Base-by-base conservation (phyloP, 257 asterid genomes). In the Salvia hispanica region DNA sequence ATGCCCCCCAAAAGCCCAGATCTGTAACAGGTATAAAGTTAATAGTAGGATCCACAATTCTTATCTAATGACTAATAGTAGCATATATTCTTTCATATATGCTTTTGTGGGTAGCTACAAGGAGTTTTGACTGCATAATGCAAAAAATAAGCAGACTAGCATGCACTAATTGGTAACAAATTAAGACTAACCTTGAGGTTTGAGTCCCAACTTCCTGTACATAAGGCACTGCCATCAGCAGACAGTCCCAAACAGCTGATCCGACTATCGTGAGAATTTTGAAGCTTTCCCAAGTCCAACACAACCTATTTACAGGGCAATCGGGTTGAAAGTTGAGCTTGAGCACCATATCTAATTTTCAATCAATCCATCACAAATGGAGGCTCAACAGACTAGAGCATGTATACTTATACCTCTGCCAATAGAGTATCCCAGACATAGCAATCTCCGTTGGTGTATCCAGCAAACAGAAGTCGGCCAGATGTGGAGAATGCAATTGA, bases 1-100 rank as follows among this genome's bases (percentile, higher is more conserved):
- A 71, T 90, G 82, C 77, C 96, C 99, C 79, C 99, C 96, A 74
- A 90, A 93, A 15, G 97, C 98, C 98, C 98, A 92, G 76, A 92
- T 92, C 97, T 92, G 95, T 77, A 25, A 25, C 60, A 33, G 57
- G n/a, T 9, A 33, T 7, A 48, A 70, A 74, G 34, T 18, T 15
- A 67, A 46, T 15, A 15, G 7, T 16, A 14, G 46, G 56, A 68
- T 45, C 63, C 15, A n/a, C 37, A 59, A n/a, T n/a, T n/a, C n/a
- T n/a, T n/a, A n/a, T n/a, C n/a, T n/a, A n/a, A n/a, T n/a, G n/a
- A n/a, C n/a, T n/a, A n/a, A n/a, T n/a, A n/a, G n/a, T n/a, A 50
- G 13, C 0, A 16, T 18, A 60, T 15, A 18, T 42, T 16, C n/a
- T 40, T 25, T 25, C 31, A 25, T 25, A 25, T 25, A 62, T 44